A percentile compares a stretch with the other conserved stretches of the same genome.
Conservation (phyloP, 2,329 filamentous ascomycete species). For the Thielaviopsis euricoi region DNA sequence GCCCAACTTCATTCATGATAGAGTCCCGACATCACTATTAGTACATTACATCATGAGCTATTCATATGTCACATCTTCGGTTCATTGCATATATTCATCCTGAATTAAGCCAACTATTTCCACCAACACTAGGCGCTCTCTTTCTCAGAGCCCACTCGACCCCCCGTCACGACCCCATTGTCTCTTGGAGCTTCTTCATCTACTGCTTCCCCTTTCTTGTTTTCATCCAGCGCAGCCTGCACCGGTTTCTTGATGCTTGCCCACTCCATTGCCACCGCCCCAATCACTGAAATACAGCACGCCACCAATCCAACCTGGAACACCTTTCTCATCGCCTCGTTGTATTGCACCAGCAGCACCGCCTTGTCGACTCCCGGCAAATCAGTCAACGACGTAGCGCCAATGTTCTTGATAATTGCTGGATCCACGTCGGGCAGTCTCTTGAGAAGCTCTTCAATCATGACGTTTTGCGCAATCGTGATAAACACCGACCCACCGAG, state of each 20-base stretch:
- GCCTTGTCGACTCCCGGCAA: conserved; percentile 27
- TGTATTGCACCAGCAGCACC: conserved; percentile 42
- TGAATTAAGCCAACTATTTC: no score
- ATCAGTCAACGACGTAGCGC: conserved; percentile 13
- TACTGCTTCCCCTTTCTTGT: not conserved
- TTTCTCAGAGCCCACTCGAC: no score
- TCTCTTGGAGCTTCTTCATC: no score
- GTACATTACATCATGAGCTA: no score
- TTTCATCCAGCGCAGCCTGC: not conserved
- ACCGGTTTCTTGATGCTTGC: conserved; percentile 23
- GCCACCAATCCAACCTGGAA: conserved; percentile 45
- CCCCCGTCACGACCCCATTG: no score
- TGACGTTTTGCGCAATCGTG: conserved; percentile 28
- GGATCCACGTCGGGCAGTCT: conserved; percentile 18
- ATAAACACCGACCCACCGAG: conserved; percentile 30
- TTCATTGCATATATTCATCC: no score
- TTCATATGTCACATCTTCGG: no score
- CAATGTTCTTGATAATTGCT: conserved; percentile 10
- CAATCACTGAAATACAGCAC: conserved; percentile 35
- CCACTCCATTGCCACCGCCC: conserved; percentile 43
- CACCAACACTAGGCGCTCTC: no score
- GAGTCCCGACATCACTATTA: no score
- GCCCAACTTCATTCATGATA: no score
- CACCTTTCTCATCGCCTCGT: conserved; percentile 37
- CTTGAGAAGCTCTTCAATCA: conserved; percentile 24